phyloP scores from a whole-genome alignment of 2,329 filamentous ascomycete species.

The Alternaria arbusti region DNA sequence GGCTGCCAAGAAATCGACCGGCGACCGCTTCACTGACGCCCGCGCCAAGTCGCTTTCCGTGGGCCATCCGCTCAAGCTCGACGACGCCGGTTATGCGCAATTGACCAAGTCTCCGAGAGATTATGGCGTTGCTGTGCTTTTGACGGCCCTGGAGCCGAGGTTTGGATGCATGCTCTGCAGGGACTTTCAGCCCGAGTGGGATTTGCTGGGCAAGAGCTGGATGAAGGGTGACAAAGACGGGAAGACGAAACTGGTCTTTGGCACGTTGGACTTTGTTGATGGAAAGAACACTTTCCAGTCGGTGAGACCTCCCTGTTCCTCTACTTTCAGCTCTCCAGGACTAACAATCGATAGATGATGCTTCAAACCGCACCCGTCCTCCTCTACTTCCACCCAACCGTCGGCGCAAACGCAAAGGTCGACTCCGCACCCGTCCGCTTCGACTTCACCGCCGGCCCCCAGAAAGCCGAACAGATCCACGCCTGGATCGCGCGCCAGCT shows the following conservation, averaged over 20 bases:
- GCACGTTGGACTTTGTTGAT: constrained; percentile 84
- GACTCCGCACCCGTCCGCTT: constrained; percentile 75
- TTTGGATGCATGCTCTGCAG: constrained; percentile 87
- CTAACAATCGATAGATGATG: constrained; percentile 68
- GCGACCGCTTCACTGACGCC: constrained; percentile 74
- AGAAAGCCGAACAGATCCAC: constrained; percentile 78
- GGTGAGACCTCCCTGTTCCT: constrained; percentile 58
- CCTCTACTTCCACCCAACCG: constrained; percentile 83
- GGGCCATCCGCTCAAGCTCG: constrained; percentile 73
- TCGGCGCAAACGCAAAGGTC: constrained; percentile 76
- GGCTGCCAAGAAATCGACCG: constrained; percentile 67
- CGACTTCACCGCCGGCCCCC: constrained; percentile 80
- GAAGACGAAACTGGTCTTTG: constrained; percentile 77
- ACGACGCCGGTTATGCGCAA: constrained; percentile 75
- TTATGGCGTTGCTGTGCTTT: constrained; percentile 79
- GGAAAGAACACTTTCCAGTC: constrained; percentile 86
- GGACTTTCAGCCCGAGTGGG: constrained; percentile 95
- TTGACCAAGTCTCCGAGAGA: constrained; percentile 80
- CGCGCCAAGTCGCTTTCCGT: constrained; percentile 70
- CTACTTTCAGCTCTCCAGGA: rapidly evolving
- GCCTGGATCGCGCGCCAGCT: constrained; percentile 80
- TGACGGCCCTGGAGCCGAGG: constrained; percentile 83
- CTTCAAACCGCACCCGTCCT: constrained; percentile 94
- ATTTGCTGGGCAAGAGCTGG: constrained; percentile 86
- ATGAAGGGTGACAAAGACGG: constrained; percentile 78